phyloP scores from a whole-genome alignment of 2,329 filamentous ascomycete genomes.

The Plenodomus biglobosus region DNA sequence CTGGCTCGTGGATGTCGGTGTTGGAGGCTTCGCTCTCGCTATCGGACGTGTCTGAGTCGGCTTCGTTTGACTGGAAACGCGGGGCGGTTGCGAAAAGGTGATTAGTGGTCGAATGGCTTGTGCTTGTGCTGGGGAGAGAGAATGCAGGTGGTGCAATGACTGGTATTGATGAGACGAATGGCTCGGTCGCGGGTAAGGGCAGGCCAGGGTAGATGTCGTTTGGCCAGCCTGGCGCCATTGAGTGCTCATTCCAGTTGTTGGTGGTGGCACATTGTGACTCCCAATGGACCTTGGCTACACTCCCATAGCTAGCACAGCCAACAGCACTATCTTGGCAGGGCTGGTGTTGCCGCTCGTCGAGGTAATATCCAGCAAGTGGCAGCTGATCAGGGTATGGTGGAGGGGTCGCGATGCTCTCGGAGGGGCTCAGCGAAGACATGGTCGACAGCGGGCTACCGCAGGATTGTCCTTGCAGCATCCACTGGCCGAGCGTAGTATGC shows the following conservation, averaged over 20 bases:
- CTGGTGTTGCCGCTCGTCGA: not conserved
- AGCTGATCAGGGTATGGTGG: not conserved
- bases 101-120: not conserved
- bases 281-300: not conserved
- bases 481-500: constrained; percentile 12
- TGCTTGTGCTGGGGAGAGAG: not conserved
- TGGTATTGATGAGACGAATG: not conserved
- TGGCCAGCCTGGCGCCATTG: not conserved
- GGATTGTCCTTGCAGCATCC: constrained; percentile 11
- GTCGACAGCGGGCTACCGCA: constrained; percentile 17
- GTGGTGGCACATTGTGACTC: constrained; percentile 3
- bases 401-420: constrained; percentile 16
- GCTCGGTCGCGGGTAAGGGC: not conserved
- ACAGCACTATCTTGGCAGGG: constrained; percentile 1
- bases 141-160: not conserved
- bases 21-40: not conserved
- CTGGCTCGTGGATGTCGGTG: not conserved
- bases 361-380: not conserved
- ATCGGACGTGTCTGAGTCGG: not conserved
- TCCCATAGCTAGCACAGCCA: not conserved
- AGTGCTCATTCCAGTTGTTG: not conserved
- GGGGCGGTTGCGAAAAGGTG: not conserved
- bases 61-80: not conserved
- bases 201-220: constrained; percentile 1
- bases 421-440: constrained; percentile 11